Conservation (phyloP, 345 rosid species). For the Citrus australasica region DNA sequence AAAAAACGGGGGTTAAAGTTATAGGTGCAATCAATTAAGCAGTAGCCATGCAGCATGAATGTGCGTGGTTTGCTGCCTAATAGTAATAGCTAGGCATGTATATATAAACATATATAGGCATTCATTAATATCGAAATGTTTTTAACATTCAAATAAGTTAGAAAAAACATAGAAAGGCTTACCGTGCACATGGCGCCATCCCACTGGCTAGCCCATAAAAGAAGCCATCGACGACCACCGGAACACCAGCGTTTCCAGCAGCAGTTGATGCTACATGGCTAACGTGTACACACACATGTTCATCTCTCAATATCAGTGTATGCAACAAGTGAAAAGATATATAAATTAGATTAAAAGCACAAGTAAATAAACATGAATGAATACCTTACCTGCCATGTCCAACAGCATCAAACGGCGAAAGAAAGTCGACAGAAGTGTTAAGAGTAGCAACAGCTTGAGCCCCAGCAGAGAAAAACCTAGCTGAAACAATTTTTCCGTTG, state of each 20-base stretch:
- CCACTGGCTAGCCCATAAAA: slow-evolving; percentile 74
- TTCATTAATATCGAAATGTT: too few species aligned
- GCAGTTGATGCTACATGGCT: slow-evolving; percentile 88
- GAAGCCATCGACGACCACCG: slow-evolving; percentile 68
- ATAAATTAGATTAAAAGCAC: background rate
- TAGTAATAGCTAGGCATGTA: too few species aligned
- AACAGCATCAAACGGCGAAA: slow-evolving; percentile 72
- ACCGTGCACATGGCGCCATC: slow-evolving; percentile 90
- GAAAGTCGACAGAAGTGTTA: slow-evolving; percentile 59
- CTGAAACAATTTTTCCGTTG: slow-evolving; percentile 76
- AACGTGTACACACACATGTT: background rate
- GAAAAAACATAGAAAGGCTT: background rate
- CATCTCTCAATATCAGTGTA: too few species aligned
- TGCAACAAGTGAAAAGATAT: too few species aligned
- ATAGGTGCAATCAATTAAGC: background rate
- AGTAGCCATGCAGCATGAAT: background rate
- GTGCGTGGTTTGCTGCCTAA: too few species aligned
- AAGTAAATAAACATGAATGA: background rate
- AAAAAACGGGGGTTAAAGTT: background rate
- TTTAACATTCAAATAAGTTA: too few species aligned
- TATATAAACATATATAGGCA: too few species aligned
- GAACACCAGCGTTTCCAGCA: slow-evolving; percentile 76
- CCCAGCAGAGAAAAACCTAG: slow-evolving; percentile 80
- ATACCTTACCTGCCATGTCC: slow-evolving; percentile 78
- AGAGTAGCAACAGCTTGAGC: slow-evolving; percentile 59